A percentile compares a stretch with the other conserved stretches of the same genome.
Evolutionary conservation across 169 alveolate species (phyloP).

Genomic region (Plasmodium sp.): DNA sequence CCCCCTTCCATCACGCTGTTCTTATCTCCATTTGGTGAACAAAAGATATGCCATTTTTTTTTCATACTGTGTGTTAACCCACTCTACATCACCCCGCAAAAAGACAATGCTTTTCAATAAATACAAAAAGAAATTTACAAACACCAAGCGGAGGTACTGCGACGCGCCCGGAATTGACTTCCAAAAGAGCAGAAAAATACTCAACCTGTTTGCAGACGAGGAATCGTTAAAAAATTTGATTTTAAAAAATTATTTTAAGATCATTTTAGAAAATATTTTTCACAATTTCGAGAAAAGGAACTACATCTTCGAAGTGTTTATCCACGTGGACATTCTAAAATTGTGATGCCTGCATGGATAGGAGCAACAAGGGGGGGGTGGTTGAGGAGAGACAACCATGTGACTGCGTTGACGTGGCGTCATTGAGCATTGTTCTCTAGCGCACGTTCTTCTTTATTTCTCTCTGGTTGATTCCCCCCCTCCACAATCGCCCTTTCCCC

Average conservation of each 20-base stretch:
- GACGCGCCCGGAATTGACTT: background rate
- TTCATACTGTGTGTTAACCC: background rate
- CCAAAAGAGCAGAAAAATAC: background rate
- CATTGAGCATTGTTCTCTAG: background rate
- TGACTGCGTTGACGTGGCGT: background rate
- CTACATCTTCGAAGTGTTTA: conserved; percentile 40
- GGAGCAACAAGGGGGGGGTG: background rate
- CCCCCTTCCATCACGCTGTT: background rate
- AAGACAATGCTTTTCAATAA: conserved; percentile 22
- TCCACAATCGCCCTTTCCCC: background rate
- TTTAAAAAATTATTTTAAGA: conserved; percentile 45
- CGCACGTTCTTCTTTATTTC: background rate
- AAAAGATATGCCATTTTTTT: background rate
- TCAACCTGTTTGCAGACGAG: background rate
- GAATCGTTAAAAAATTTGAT: conserved; percentile 32
- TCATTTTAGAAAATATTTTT: conserved; percentile 20
- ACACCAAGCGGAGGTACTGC: conserved; percentile 66
- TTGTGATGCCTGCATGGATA: conserved; percentile 12
- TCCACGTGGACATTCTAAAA: conserved; percentile 61
- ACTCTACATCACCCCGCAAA: background rate
- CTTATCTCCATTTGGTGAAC: background rate
- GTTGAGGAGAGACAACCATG: background rate
- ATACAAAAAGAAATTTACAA: conserved; percentile 34
- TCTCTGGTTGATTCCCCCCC: background rate
- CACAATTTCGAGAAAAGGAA: conserved; percentile 44